These are phyloP conservation scores for Sarcodon sp. DNA, from an alignment of 768 basidiomycete species.

Conservation along the genomic window DNA sequence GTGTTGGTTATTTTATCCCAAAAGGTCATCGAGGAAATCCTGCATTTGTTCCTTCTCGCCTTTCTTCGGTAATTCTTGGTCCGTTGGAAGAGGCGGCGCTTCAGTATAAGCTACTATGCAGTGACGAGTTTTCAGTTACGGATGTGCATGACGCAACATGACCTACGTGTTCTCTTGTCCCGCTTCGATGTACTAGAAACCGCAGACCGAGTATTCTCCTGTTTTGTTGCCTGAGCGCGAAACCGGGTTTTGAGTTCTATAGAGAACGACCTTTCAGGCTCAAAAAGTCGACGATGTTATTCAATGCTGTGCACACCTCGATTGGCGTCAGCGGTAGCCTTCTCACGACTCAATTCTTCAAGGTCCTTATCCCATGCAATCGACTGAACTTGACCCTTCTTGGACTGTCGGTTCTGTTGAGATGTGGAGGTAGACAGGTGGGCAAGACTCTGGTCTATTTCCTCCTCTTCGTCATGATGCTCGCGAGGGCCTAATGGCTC, in stretches of 20 bases:
- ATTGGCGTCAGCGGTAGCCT: constrained; percentile 60
- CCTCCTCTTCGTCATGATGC: constrained; percentile 29
- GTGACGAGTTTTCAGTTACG: not conserved
- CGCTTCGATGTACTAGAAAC: not conserved
- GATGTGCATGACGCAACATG: no score
- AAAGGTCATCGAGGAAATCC: constrained; percentile 57
- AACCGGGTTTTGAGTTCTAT: constrained; percentile 19
- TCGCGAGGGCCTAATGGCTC: constrained; percentile 10
- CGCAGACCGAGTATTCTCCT: constrained; percentile 6
- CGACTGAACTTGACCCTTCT: constrained; percentile 50
- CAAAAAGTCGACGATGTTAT: not conserved
- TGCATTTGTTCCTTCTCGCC: constrained; percentile 48
- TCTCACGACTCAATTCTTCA: constrained; percentile 56
- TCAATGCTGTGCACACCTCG: constrained; percentile 36
- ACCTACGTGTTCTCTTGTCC: constrained; percentile 4
- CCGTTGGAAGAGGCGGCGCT: constrained; percentile 41
- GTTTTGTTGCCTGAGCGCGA: constrained; percentile 12
- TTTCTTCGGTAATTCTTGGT: constrained; percentile 19
- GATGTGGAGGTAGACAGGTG: constrained; percentile 27
- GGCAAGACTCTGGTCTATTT: constrained; percentile 43
- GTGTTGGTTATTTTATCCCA: constrained; percentile 19
- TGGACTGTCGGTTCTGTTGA: constrained; percentile 14
- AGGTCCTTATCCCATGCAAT: constrained; percentile 61
- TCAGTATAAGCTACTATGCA: constrained; percentile 23
- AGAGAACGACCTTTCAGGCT: not conserved